Conservation (phyloP, 495 filamentous ascomycete genomes). For the Copromyces sp. region DNA sequence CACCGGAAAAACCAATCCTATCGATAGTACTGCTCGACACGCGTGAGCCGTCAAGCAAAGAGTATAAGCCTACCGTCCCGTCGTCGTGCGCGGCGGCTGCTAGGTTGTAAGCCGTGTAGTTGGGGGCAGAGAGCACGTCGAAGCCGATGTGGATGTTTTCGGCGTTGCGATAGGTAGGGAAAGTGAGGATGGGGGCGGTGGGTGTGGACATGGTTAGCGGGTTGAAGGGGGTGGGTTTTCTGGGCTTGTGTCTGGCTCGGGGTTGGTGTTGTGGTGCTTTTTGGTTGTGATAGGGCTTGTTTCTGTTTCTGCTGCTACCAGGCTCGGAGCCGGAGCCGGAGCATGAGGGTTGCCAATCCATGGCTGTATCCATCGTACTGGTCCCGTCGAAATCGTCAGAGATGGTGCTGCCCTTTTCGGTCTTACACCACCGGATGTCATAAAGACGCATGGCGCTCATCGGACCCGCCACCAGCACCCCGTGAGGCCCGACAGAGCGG, state of each 20-base stretch:
- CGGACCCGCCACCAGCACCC: conserved; percentile 30
- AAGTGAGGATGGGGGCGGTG: conserved; percentile 22
- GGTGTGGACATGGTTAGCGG: background rate
- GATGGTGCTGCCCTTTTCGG: background rate
- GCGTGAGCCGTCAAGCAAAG: conserved; percentile 23
- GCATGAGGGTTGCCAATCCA: background rate
- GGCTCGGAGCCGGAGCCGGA: background rate
- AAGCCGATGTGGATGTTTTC: conserved; percentile 27
- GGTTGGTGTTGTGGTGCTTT: background rate
- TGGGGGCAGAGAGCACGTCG: conserved; percentile 18
- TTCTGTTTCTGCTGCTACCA: background rate
- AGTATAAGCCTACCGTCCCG: conserved; percentile 30
- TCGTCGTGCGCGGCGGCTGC: conserved; percentile 36
- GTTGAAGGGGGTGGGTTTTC: background rate
- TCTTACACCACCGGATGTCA: conserved; percentile 21
- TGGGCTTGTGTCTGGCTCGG: background rate
- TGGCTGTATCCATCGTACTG: background rate
- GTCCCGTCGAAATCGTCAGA: background rate
- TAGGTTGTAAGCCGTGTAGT: conserved; percentile 13
- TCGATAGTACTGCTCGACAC: conserved; percentile 13
- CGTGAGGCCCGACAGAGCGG: conserved; percentile 18
- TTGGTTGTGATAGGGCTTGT: background rate
- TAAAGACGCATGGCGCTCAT: conserved; percentile 26
- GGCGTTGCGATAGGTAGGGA: conserved; percentile 28
- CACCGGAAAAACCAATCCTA: background rate